Base-by-base conservation (phyloP, 768 basidiomycete species). In the Amanita fuliginea region DNA sequence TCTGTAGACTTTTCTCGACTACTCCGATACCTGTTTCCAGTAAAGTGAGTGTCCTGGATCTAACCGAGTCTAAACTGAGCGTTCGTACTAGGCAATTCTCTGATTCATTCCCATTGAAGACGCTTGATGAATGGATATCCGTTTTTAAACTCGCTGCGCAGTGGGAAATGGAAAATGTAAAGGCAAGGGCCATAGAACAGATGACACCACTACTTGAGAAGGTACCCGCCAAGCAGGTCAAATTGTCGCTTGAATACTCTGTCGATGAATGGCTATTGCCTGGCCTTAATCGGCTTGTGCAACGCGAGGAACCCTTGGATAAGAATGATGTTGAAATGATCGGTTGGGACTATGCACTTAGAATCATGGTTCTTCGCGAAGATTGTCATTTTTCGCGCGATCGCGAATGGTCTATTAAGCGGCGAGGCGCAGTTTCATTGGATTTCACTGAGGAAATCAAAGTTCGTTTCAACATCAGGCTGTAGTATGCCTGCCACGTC, bases 61-160 rank as follows among this genome's bases (percentile, higher is more conserved):
- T 6, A 16, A 14, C 26, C 13, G 3, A 8, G 6, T 28, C 21
- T 11, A 42, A 13, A 28, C 42, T 28, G 21, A 42, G 16, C 28
- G 4, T 42, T 16, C 11, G 30, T 11, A 11, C 2, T 26, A 42
- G 42, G 1, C 42, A 42, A 28, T n/a, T 26, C 9, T 42, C n/a
- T 28, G 28, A 9, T 28, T 28, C 28, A 28, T 11, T 30, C 30
- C 16, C 44, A 10, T 32, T 45, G 7, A 41, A 53, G 18, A 28
- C 24, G 6, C 35, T 35, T 13, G 51, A 53, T 6, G 56, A 60
- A 45, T 70, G 72, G 69, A 46, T 57, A 10, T 56, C 64, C 0
- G 63, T 70, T 30, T 54, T 67, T 21, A 60, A 62, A 43, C 46
- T 70, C n/a, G 56, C 69, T 13, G 59, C 48, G 8, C 63, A 62